These are phyloP conservation scores for Aegilops tauschii DNA, from an alignment of 176 grass and related monocot genomes.

Conservation along the genomic window DNA sequence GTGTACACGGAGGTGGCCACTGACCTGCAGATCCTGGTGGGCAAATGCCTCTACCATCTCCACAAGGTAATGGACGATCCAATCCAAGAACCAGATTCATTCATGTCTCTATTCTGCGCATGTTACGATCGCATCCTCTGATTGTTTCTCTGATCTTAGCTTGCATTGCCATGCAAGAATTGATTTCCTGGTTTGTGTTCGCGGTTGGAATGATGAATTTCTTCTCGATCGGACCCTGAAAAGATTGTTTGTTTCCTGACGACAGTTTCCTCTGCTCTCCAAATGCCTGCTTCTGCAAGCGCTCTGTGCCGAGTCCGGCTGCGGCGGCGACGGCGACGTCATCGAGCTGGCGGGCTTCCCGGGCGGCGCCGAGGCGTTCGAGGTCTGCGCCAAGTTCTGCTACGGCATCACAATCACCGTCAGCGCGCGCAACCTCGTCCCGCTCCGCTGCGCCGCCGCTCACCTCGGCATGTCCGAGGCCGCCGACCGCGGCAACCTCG, in stretches of 20 bases:
- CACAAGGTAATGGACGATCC: constrained; percentile 67
- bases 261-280: constrained; percentile 85
- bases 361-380: constrained; percentile 77
- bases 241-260: background rate
- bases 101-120: background rate
- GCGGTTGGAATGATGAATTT: background rate
- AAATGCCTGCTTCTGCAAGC: constrained; percentile 84
- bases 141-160: background rate
- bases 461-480: constrained; percentile 91
- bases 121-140: background rate
- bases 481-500: constrained; percentile 75
- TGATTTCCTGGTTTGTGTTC: background rate
- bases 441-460: constrained; percentile 69
- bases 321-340: constrained; percentile 12
- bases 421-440: constrained; percentile 80
- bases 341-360: constrained; percentile 65
- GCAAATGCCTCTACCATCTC: constrained; percentile 61
- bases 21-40: constrained; percentile 82
- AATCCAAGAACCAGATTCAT: background rate
- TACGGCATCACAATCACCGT: constrained; percentile 88
- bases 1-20: constrained; percentile 84
- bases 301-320: constrained; percentile 52
- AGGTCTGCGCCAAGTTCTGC: constrained; percentile 91
- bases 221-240: background rate
- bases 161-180: background rate